Conservation (phyloP, 2,329 filamentous ascomycete species). For the Gliomastix tumulicola region DNA sequence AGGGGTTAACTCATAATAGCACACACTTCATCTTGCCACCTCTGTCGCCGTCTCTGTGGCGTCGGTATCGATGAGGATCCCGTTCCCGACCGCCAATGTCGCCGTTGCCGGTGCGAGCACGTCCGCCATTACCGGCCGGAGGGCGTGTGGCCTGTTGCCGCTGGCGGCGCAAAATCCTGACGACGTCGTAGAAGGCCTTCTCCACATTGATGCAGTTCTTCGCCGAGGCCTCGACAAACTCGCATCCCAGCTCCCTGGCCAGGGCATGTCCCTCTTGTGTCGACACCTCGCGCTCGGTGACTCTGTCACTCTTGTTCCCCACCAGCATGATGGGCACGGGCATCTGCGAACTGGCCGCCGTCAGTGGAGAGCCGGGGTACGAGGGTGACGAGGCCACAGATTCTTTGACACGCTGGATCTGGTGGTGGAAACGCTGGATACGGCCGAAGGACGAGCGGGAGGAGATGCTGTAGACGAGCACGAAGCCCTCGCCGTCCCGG, state of each 20-base stretch:
- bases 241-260: constrained; percentile 86
- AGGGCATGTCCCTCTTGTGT: constrained; percentile 92
- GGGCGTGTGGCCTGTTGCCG: constrained; percentile 50
- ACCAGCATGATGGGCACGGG: constrained; percentile 96
- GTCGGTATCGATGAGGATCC: constrained; percentile 18
- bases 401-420: constrained; percentile 96
- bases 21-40: constrained; percentile 27
- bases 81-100: constrained; percentile 23
- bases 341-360: constrained; percentile 49
- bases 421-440: constrained; percentile 92
- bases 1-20: constrained; percentile 31
- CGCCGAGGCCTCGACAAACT: constrained; percentile 93
- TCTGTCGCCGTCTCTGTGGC: constrained; percentile 25
- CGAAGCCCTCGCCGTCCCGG: constrained; percentile 92
- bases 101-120: constrained; percentile 30
- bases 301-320: constrained; percentile 95
- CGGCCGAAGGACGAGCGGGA: constrained; percentile 91
- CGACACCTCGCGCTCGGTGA: constrained; percentile 92
- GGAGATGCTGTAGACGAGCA: constrained; percentile 97
- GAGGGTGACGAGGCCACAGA: constrained; percentile 71
- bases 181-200: constrained; percentile 97
- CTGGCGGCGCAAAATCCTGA: constrained; percentile 81
- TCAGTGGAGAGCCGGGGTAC: constrained; percentile 68
- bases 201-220: constrained; percentile 99
- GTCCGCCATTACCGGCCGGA: constrained; percentile 21